Percentiles rank a stretch among this genome's conserved stretches.
These are phyloP conservation scores for Medicago arabica DNA, from an alignment of 306 rosid genomes.

Conservation along the genomic window DNA sequence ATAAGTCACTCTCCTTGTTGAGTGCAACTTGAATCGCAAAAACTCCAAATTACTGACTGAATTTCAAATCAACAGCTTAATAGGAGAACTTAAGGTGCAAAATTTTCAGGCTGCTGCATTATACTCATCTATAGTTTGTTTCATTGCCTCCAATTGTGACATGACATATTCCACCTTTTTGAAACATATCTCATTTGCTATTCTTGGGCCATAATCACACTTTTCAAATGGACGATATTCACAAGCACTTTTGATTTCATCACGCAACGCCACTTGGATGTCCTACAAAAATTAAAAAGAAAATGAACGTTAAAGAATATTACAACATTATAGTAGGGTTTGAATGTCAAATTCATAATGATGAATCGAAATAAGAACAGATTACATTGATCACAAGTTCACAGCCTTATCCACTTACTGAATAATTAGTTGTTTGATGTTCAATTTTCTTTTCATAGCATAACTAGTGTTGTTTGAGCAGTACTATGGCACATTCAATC, in stretches of 20 bases:
- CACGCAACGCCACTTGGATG: constrained; percentile 85
- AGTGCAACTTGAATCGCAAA: neutral
- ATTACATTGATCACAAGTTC: neutral
- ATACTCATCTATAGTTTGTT: constrained; percentile 72
- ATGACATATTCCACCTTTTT: constrained; percentile 74
- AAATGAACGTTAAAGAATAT: neutral
- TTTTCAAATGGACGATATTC: constrained; percentile 97
- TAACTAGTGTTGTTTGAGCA: neutral
- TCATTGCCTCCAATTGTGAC: constrained; percentile 79
- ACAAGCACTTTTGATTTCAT: constrained; percentile 91
- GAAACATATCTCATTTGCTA: constrained; percentile 81
- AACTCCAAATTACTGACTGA: constrained; percentile 1
- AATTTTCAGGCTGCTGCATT: constrained; percentile 52
- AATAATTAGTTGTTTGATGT: neutral
- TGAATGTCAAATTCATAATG: constrained; percentile 19
- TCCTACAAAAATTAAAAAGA: constrained; percentile 52
- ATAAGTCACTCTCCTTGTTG: neutral
- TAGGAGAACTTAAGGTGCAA: constrained; percentile 27
- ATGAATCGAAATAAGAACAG: constrained; percentile 29
- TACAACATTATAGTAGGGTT: neutral
- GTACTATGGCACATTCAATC: neutral
- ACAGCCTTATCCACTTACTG: neutral
- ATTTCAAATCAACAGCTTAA: neutral
- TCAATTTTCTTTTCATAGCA: neutral
- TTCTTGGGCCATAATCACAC: constrained; percentile 86